Evolutionary conservation across 352 stramenopile genomes (phyloP).

Genomic region (Globisporangium emineosum): DNA sequence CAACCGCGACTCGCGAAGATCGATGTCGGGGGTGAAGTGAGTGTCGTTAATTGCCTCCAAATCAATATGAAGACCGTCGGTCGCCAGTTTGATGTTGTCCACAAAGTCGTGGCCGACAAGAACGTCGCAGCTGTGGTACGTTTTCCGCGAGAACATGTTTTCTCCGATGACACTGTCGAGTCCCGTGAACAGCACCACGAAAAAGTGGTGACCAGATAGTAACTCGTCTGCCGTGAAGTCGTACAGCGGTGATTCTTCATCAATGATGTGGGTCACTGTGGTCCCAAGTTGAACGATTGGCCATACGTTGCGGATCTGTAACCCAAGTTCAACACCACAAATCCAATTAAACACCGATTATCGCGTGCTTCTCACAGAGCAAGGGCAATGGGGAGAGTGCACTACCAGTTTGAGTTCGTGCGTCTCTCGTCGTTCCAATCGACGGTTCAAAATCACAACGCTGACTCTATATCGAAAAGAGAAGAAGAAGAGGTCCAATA

Average conservation of each 20-base stretch:
- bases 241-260: constrained; percentile 47
- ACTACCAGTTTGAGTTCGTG: constrained; percentile 47
- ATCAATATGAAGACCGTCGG: constrained; percentile 55
- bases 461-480: constrained; percentile 31
- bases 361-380: neutral
- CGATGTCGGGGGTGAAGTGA: constrained; percentile 26
- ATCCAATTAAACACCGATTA: neutral
- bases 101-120: constrained; percentile 59
- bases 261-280: constrained; percentile 55
- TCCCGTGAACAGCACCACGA: constrained; percentile 54
- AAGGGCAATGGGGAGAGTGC: neutral
- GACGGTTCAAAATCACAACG: constrained; percentile 47
- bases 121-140: constrained; percentile 59
- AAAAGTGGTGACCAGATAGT: constrained; percentile 47
- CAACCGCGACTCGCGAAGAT: constrained; percentile 26
- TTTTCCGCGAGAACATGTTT: constrained; percentile 58
- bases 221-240: constrained; percentile 41
- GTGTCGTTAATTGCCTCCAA: constrained; percentile 54
- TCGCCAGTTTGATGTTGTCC: constrained; percentile 54
- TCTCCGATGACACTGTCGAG: constrained; percentile 52
- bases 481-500: neutral
- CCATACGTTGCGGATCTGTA: constrained; percentile 54
- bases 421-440: constrained; percentile 38
- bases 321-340: neutral
- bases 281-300: constrained; percentile 56